Conservation (phyloP, 164 flowering plant species). For the Piper betle region DNA sequence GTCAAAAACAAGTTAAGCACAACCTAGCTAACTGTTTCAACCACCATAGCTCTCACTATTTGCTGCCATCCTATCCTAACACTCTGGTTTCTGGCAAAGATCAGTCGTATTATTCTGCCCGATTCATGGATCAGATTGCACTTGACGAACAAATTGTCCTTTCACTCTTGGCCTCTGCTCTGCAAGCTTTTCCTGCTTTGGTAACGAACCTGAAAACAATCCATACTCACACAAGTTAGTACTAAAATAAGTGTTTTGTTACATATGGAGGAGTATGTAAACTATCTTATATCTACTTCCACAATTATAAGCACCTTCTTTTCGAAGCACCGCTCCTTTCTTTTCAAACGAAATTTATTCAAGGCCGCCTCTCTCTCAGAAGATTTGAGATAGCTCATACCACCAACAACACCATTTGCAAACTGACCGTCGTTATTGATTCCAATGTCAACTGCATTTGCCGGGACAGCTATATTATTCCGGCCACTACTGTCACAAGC, state of each 20-base stretch:
- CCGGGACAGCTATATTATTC: constrained; percentile 25
- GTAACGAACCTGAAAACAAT: constrained; percentile 57
- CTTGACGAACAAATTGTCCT: constrained; percentile 89
- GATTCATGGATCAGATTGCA: constrained; percentile 9
- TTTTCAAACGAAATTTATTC: constrained; percentile 71
- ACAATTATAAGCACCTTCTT: background rate
- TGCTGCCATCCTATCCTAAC: too few relatives aligned
- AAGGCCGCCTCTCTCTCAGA: constrained; percentile 89
- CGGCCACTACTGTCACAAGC: constrained; percentile 20
- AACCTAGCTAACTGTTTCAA: too few relatives aligned
- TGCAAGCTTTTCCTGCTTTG: constrained; percentile 88
- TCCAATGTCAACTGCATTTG: constrained; percentile 24
- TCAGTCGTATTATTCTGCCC: too few relatives aligned
- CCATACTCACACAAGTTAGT: background rate
- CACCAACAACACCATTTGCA: constrained; percentile 12
- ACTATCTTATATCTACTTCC: background rate
- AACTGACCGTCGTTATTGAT: constrained; percentile 21
- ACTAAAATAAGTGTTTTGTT: background rate
- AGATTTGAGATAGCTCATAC: constrained; percentile 23
- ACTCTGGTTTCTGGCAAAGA: too few relatives aligned
- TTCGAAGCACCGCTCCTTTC: constrained; percentile 86
- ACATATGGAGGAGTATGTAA: background rate
- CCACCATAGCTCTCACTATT: too few relatives aligned
- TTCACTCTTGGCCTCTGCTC: constrained; percentile 85
- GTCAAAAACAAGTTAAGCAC: too few relatives aligned